These are phyloP conservation scores for Puccinia coronata DNA, from an alignment of 1,284 basidiomycete species.

Conservation along the genomic window DNA sequence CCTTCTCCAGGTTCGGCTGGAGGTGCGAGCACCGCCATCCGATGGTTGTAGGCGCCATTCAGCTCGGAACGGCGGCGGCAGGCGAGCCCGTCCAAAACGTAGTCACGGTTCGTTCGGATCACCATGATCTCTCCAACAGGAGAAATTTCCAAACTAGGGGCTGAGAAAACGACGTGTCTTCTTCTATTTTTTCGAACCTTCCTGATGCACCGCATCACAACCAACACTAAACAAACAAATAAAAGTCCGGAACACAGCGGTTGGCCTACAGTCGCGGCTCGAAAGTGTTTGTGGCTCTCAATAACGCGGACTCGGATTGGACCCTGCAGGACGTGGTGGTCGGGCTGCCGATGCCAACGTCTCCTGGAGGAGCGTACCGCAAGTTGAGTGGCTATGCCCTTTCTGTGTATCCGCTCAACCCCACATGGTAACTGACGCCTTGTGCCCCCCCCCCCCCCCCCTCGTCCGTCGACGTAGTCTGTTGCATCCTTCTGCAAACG, in stretches of 20 bases:
- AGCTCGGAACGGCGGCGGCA: conserved; percentile 8
- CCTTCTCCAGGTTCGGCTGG: conserved; percentile 46
- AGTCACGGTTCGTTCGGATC: conserved; percentile 18
- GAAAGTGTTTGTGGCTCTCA: conserved; percentile 37
- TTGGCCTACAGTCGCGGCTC: conserved; percentile 24
- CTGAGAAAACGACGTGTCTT: not conserved
- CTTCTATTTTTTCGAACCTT: not conserved
- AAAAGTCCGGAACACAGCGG: conserved; percentile 37
- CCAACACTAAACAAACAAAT: too few species aligned
- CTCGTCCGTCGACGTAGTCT: not conserved
- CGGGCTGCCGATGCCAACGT: not conserved
- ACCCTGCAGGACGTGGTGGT: not conserved
- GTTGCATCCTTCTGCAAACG: not conserved
- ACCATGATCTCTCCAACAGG: not conserved
- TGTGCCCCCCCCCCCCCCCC: not conserved
- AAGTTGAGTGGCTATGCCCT: too few species aligned
- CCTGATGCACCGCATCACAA: not conserved
- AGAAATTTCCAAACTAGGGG: not conserved
- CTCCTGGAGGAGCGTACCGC: not conserved
- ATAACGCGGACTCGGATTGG: conserved; percentile 33
- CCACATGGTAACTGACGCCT: too few species aligned
- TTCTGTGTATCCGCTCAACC: too few species aligned
- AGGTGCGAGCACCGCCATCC: conserved; percentile 43
- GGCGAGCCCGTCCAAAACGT: conserved; percentile 31
- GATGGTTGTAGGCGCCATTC: conserved; percentile 35